Conservation (phyloP, 2,329 filamentous ascomycete species). For the Fusarium sp. region DNA sequence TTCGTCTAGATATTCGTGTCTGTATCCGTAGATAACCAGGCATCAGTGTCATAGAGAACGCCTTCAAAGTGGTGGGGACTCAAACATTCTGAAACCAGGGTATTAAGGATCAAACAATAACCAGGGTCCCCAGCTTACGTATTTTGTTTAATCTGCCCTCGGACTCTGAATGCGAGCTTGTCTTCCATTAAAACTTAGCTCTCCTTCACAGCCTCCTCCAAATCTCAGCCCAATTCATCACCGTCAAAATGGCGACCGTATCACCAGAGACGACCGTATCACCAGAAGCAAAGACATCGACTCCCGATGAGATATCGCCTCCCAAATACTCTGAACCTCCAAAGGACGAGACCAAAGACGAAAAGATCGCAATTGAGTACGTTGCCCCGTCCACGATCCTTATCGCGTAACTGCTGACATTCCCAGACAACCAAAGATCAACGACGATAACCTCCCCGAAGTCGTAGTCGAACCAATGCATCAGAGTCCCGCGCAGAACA, state of each 20-base stretch:
- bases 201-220: not conserved
- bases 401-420: not conserved
- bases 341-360: constrained; percentile 39
- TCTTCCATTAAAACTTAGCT: not conserved
- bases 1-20: no score
- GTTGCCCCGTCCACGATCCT: not conserved
- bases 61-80: not conserved
- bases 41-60: no score
- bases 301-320: constrained; percentile 34
- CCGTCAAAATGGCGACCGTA: constrained; percentile 19
- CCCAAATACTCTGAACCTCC: constrained; percentile 32
- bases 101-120: constrained; percentile 3
- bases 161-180: constrained; percentile 4
- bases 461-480: constrained; percentile 30
- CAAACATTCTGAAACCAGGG: constrained; percentile 15
- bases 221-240: not conserved
- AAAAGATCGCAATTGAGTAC: constrained; percentile 43
- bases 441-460: constrained; percentile 47
- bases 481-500: not conserved
- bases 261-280: constrained; percentile 33
- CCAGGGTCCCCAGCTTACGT: constrained; percentile 10
- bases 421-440: constrained; percentile 10
- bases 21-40: no score
- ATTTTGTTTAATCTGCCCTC: constrained; percentile 11
- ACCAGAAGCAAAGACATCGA: constrained; percentile 24